Conservation (phyloP, 768 basidiomycete species). For the Tricholoma furcatifolium region DNA sequence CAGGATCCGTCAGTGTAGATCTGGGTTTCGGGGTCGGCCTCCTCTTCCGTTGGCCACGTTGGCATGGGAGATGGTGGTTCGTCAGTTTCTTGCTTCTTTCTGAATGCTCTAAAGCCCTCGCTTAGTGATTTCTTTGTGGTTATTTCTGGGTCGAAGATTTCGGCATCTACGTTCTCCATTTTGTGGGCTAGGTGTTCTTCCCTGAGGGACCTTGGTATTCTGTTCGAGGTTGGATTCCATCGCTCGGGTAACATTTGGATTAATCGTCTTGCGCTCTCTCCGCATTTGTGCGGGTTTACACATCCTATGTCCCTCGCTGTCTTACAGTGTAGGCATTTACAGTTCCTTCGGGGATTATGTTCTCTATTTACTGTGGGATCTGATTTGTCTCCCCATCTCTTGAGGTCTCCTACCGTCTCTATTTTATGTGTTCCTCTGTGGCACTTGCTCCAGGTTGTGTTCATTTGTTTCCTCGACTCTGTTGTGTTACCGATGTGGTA, state of each 20-base stretch:
- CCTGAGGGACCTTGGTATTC: too few species aligned
- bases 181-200: too few species aligned
- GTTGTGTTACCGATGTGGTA: background rate
- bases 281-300: constrained; percentile 17
- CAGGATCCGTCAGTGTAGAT: background rate
- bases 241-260: too few species aligned
- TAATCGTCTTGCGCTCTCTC: too few species aligned
- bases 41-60: constrained; percentile 18
- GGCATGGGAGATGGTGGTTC: constrained; percentile 12
- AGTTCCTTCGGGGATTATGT: background rate
- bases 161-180: too few species aligned
- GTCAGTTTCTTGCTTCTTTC: constrained; percentile 14
- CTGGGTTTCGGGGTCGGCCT: background rate
- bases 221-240: too few species aligned
- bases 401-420: constrained; percentile 13
- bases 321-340: background rate
- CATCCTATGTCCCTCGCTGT: constrained; percentile 7
- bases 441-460: background rate
- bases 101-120: too few species aligned
- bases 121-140: too few species aligned
- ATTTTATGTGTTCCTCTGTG: constrained; percentile 11
- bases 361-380: background rate
- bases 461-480: background rate
- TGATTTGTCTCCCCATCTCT: background rate
- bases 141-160: too few species aligned